A percentile compares a stretch with the other conserved stretches of the same genome.
These are phyloP conservation scores for Cordyceps javanica DNA, from an alignment of 2,329 filamentous ascomycete species.

Conservation along the genomic window DNA sequence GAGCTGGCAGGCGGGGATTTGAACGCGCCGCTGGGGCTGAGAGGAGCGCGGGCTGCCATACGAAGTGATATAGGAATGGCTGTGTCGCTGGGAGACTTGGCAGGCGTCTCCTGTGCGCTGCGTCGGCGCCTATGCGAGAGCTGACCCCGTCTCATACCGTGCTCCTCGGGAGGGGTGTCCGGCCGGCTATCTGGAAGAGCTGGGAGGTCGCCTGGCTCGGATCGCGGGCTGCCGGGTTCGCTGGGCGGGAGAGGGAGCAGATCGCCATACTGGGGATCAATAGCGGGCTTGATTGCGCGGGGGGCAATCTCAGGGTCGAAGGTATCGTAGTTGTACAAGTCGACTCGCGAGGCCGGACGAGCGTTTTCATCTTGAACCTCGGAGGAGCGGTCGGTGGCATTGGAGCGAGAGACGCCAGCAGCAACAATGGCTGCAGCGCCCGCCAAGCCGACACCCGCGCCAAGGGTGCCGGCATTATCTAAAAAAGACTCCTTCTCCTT, in stretches of 20 bases:
- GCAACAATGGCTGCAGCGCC: slow-evolving; percentile 39
- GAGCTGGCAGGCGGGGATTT: slow-evolving; percentile 34
- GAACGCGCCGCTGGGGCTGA: slow-evolving; percentile 31
- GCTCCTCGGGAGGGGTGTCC: slow-evolving; percentile 47
- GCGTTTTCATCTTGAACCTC: slow-evolving; percentile 18
- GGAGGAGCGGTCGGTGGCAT: slow-evolving; percentile 22
- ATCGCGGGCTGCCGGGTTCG: slow-evolving; percentile 42
- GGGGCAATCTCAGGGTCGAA: slow-evolving; percentile 54
- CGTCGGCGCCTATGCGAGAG: slow-evolving; percentile 41
- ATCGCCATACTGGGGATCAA: slow-evolving; percentile 61
- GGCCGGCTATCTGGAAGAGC: slow-evolving; percentile 55
- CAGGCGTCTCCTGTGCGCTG: slow-evolving; percentile 41
- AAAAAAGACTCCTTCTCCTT: slow-evolving; percentile 55
- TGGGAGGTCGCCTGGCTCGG: slow-evolving; percentile 33
- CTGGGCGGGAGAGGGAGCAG: slow-evolving; percentile 59
- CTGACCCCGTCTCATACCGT: slow-evolving; percentile 33
- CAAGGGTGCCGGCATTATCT: slow-evolving; percentile 65
- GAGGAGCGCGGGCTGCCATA: slow-evolving; percentile 41
- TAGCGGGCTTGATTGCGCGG: slow-evolving; percentile 55
- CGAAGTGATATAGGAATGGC: slow-evolving; percentile 52
- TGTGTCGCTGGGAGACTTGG: slow-evolving; percentile 49
- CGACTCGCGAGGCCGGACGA: not conserved
- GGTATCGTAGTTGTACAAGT: slow-evolving; percentile 23
- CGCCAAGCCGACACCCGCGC: slow-evolving; percentile 61
- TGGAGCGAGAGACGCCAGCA: slow-evolving; percentile 33